Conservation (phyloP, 768 basidiomycete species). For the Amanita subjunquillea region DNA sequence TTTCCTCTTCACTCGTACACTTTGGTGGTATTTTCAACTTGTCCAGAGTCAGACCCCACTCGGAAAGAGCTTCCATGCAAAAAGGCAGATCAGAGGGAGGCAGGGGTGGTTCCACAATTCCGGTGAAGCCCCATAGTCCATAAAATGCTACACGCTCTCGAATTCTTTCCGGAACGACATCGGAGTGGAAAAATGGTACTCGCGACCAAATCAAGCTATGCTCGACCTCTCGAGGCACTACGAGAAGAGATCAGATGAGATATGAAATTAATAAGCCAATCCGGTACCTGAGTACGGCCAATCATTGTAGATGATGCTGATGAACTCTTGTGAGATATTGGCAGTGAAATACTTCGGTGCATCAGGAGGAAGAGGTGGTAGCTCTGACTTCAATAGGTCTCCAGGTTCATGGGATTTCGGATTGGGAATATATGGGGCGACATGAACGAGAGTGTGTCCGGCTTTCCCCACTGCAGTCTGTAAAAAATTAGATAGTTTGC, state of each 20-base stretch:
- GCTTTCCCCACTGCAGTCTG: slow-evolving; percentile 69
- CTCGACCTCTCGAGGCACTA: slow-evolving; percentile 64
- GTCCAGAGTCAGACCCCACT: slow-evolving; percentile 63
- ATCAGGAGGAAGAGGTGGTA: slow-evolving; percentile 22
- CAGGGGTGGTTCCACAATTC: slow-evolving; percentile 40
- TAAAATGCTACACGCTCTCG: slow-evolving; percentile 55
- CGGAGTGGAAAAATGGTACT: slow-evolving; percentile 57
- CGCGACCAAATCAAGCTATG: slow-evolving; percentile 74
- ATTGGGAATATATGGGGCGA: slow-evolving; percentile 37
- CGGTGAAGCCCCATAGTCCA: slow-evolving; percentile 80
- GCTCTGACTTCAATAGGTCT: slow-evolving; percentile 3
- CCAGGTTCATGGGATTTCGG: slow-evolving; percentile 1
- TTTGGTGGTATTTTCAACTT: slow-evolving; percentile 42
- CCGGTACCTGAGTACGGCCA: slow-evolving; percentile 80
- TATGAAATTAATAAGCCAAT: slow-evolving; percentile 7
- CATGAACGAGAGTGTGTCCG: slow-evolving; percentile 53
- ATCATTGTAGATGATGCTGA: slow-evolving; percentile 73
- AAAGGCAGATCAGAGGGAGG: slow-evolving; percentile 47
- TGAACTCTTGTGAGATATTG: slow-evolving; percentile 42
- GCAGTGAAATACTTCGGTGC: slow-evolving; percentile 56
- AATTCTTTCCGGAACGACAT: slow-evolving; percentile 40
- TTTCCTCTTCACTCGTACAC: slow-evolving; percentile 43
- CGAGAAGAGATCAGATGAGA: neutral
- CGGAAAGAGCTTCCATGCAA: slow-evolving; percentile 52
- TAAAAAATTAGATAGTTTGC: slow-evolving; percentile 63